Evolutionary conservation across 345 rosid species (phyloP), one percentile per base, ranked within the genome.

Genomic region (Litchi chinensis): DNA sequence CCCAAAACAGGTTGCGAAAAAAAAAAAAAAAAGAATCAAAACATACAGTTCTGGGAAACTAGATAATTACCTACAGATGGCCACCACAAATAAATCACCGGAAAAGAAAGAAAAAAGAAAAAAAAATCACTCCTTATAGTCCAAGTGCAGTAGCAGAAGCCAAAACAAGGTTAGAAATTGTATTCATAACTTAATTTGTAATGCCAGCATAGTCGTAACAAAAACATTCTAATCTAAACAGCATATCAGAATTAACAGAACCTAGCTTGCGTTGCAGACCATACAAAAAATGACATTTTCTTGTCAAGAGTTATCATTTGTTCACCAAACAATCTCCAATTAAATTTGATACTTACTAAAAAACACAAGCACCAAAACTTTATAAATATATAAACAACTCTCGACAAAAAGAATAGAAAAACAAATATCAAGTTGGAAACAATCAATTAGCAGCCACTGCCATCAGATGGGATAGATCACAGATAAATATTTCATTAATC

Each of bases 401-500:
- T 21, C 12, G 43, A 39, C 18, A 57, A 41, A 8, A 28, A 39
- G 26, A 28, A n/a, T 57, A 54, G 7, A 65, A 15, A 24, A 41
- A 15, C 62, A 68, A 39, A 70, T 5, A 50, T 52, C 59, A 8
- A 9, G 22, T 26, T 15, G 9, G 1, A 56, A 82, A 39, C 37
- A 68, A 75, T 77, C 39, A 74, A 66, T 73, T 37, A 59, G 11
- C 54, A 41, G 46, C 40, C 3, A 9, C 39, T 60, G 43, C 77
- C 73, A 85, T 77, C 77, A 79, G 79, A 74, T 50, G 73, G 73
- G 60, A 74, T 48, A 52, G 3, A 50, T 37, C 44, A 19, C 0
- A 32, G 4, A 48, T 43, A 37, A 32, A 22, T 32, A 68, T 76
- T 63, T 79, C 78, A 74, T 65, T 26, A n/a, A 54, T 41, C 77